Evolutionary conservation across 768 basidiomycete species (phyloP).

Genomic region (Rhizopogon salebrosus): DNA sequence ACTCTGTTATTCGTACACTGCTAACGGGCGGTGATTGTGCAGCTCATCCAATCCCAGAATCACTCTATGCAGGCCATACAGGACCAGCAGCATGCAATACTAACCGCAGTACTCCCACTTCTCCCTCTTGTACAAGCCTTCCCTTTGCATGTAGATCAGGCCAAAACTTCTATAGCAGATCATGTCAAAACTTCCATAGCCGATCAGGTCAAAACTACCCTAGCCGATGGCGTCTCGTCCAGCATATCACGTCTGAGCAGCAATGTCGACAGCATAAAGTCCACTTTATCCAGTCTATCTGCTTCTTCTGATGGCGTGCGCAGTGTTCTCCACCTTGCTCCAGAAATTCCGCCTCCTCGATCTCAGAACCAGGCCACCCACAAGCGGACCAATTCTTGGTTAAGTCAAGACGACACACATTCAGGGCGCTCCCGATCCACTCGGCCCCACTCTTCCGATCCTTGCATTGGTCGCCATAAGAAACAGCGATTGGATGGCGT

Average conservation of each 20-base stretch:
- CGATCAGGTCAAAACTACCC: slow-evolving; percentile 12
- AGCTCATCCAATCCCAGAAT: slow-evolving; percentile 45
- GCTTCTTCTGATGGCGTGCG: not conserved
- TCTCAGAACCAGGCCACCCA: not conserved
- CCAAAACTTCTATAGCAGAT: slow-evolving; percentile 14
- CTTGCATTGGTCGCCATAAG: not conserved
- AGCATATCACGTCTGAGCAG: slow-evolving; percentile 14
- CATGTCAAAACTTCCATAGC: slow-evolving; percentile 15
- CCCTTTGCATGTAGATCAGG: slow-evolving; percentile 44
- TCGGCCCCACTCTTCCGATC: not conserved
- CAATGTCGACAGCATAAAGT: slow-evolving; percentile 10
- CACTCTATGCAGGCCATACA: slow-evolving; percentile 42
- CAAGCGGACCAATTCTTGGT: not conserved
- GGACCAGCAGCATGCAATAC: slow-evolving; percentile 53
- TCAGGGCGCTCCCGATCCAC: not conserved
- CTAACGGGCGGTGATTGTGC: slow-evolving; percentile 14
- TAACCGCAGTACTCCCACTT: slow-evolving; percentile 52
- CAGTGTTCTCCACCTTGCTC: not conserved
- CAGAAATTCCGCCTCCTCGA: not conserved
- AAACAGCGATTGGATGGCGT: not conserved
- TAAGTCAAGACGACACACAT: not conserved
- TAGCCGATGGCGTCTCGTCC: slow-evolving; percentile 14
- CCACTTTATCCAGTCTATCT: not conserved
- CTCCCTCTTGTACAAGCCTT: slow-evolving; percentile 57
- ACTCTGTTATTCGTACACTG: slow-evolving; percentile 21